Percentiles rank a stretch among this genome's conserved stretches.
Evolutionary conservation across 306 rosid genomes (phyloP).

Genomic region (Glycyrrhiza uralensis): DNA sequence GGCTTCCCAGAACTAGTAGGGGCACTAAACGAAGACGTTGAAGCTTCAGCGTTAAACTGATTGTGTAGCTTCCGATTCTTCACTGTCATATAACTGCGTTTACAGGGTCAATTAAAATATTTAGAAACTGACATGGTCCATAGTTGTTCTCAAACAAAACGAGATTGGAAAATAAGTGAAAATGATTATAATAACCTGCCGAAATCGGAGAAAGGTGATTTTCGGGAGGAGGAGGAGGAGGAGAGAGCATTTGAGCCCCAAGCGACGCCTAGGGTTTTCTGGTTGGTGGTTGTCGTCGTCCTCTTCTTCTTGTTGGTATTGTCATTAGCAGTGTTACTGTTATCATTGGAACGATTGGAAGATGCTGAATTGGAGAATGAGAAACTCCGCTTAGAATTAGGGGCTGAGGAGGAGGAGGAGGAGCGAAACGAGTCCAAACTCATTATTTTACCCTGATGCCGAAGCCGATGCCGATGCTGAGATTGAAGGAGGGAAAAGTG

Average conservation of each 20-base stretch:
- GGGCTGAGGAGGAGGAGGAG: conserved; percentile 38
- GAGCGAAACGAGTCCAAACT: conserved; percentile 61
- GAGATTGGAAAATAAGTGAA: not conserved
- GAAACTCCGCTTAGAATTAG: conserved; percentile 49
- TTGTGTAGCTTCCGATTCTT: conserved; percentile 72
- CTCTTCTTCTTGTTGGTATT: conserved; percentile 33
- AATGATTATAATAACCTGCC: conserved; percentile 43
- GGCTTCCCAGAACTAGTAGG: conserved; percentile 39
- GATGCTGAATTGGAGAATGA: conserved; percentile 40
- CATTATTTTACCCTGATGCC: no score
- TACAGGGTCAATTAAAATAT: not conserved
- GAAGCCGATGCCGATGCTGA: no score
- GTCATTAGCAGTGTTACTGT: not conserved
- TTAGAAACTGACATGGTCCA: not conserved
- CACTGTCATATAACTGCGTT: conserved; percentile 68
- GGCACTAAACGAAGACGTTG: conserved; percentile 33
- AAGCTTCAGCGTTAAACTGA: conserved; percentile 73
- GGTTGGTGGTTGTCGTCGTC: conserved; percentile 25
- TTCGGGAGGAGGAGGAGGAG: conserved; percentile 48
- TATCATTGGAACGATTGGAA: conserved; percentile 34
- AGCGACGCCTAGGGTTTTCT: conserved; percentile 81
- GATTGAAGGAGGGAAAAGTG: not conserved
- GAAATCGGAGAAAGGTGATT: conserved; percentile 65
- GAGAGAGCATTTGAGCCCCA: conserved; percentile 75
- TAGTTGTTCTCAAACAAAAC: not conserved